Conservation (phyloP, 2,329 filamentous ascomycete species). For the Sporothrix globosa region DNA sequence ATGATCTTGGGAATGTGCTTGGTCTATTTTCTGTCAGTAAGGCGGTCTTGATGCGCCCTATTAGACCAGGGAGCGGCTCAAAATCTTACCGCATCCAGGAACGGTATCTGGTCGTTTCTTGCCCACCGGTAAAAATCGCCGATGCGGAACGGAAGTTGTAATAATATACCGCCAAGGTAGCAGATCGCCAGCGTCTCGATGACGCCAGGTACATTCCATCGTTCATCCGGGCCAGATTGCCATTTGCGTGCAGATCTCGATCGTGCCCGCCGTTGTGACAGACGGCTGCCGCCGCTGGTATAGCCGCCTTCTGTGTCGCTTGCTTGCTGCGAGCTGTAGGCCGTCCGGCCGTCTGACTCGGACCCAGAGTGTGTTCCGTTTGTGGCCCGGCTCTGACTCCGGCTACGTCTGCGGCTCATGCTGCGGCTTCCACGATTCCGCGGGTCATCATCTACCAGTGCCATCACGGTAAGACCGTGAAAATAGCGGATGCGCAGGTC, state of each 20-base stretch:
- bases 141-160: slow-evolving; percentile 75
- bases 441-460: slow-evolving; percentile 38
- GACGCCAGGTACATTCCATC: slow-evolving; percentile 65
- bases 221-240: slow-evolving; percentile 50
- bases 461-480: slow-evolving; percentile 54
- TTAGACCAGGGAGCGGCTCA: not conserved
- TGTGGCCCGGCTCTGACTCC: slow-evolving; percentile 27
- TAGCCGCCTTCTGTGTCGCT: slow-evolving; percentile 30
- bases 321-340: slow-evolving; percentile 35
- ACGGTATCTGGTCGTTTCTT: slow-evolving; percentile 69
- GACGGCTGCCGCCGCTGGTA: slow-evolving; percentile 14
- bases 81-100: slow-evolving; percentile 62
- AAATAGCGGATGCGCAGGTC: slow-evolving; percentile 65
- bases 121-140: slow-evolving; percentile 74
- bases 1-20: slow-evolving; percentile 65
- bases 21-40: slow-evolving; percentile 55
- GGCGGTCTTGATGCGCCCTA: no score
- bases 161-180: slow-evolving; percentile 75
- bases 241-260: slow-evolving; percentile 47
- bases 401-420: slow-evolving; percentile 32
- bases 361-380: slow-evolving; percentile 19
- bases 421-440: slow-evolving; percentile 35
- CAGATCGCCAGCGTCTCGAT: slow-evolving; percentile 76
- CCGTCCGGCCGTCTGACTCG: slow-evolving; percentile 28
- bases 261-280: slow-evolving; percentile 23